phyloP scores from a whole-genome alignment of 2,329 filamentous ascomycete genomes.

The Setomelanomma holmii region DNA sequence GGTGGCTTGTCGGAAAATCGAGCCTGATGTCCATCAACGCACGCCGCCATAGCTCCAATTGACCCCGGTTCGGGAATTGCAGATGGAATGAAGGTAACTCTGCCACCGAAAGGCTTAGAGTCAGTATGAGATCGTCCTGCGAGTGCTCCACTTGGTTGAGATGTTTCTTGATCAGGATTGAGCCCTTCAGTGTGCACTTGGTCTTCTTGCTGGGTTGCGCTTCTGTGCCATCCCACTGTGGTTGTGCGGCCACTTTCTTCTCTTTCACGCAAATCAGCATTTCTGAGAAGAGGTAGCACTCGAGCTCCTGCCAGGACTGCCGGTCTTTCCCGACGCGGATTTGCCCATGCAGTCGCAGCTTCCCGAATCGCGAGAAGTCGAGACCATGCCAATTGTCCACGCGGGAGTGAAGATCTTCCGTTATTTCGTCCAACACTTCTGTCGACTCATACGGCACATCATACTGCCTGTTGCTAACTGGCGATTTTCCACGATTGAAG shows the following conservation, averaged over 20 bases:
- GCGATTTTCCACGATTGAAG: slow-evolving; percentile 63
- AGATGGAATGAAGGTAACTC: slow-evolving; percentile 96
- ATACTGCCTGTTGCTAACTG: slow-evolving; percentile 56
- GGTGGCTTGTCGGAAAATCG: slow-evolving; percentile 62
- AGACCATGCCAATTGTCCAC: slow-evolving; percentile 99
- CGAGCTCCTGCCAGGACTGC: slow-evolving; percentile 94
- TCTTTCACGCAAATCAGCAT: slow-evolving; percentile 99
- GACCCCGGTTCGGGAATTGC: slow-evolving; percentile 80
- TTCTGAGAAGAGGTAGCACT: slow-evolving; percentile 96
- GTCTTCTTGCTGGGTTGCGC: slow-evolving; percentile 66
- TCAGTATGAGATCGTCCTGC: slow-evolving; percentile 81
- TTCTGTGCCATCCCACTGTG: slow-evolving; percentile 69
- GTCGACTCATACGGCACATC: slow-evolving; percentile 73
- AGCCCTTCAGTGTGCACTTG: slow-evolving; percentile 91
- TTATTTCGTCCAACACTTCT: slow-evolving; percentile 81
- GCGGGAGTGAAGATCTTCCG: slow-evolving; percentile 81
- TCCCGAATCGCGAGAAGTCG: slow-evolving; percentile 92
- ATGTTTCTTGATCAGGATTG: slow-evolving; percentile 98
- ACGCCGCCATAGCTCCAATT: slow-evolving; percentile 90
- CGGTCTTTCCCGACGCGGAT: slow-evolving; percentile 96
- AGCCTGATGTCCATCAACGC: slow-evolving; percentile 84
- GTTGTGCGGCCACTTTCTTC: slow-evolving; percentile 72
- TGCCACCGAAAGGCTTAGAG: slow-evolving; percentile 85
- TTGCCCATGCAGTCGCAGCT: slow-evolving; percentile 85
- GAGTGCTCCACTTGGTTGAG: slow-evolving; percentile 83